Conservation (phyloP, 2,329 filamentous ascomycete genomes). For the Balansia obtecta region DNA sequence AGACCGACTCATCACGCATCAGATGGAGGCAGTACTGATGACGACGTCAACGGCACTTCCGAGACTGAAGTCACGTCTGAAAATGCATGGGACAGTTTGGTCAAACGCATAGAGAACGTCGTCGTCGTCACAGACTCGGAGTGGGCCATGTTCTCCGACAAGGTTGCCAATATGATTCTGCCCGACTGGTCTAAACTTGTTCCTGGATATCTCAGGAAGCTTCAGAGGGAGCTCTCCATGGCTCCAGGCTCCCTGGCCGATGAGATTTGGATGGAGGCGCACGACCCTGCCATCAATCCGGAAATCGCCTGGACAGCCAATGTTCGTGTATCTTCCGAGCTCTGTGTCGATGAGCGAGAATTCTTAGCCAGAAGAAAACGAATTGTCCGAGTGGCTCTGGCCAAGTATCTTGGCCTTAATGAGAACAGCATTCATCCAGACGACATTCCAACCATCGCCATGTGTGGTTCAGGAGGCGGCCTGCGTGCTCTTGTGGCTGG, state of each 20-base stretch:
- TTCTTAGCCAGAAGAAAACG: constrained; percentile 59
- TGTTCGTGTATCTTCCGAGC: constrained; percentile 68
- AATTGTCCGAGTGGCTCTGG: constrained; percentile 60
- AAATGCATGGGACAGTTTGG: constrained; percentile 36
- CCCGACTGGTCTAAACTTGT: constrained; percentile 73
- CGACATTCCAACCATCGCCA: constrained; percentile 84
- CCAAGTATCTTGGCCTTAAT: constrained; percentile 66
- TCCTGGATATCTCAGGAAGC: constrained; percentile 65
- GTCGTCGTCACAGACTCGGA: constrained; percentile 41
- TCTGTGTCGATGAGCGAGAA: constrained; percentile 72
- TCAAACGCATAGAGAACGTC: constrained; percentile 37
- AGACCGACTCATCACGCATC: neutral
- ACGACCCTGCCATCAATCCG: constrained; percentile 70
- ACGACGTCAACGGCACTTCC: constrained; percentile 11
- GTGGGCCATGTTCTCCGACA: constrained; percentile 41
- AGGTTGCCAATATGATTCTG: constrained; percentile 57
- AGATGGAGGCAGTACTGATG: constrained; percentile 1
- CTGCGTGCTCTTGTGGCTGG: constrained; percentile 83
- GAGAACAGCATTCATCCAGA: constrained; percentile 80
- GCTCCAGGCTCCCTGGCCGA: constrained; percentile 78
- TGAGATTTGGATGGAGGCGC: constrained; percentile 87
- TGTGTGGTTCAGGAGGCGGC: constrained; percentile 89
- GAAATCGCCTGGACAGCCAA: constrained; percentile 73
- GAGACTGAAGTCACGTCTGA: constrained; percentile 15
- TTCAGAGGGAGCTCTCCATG: constrained; percentile 81